Base-by-base conservation (phyloP, 805 yeast genomes). In the Yarrowia hollandica region DNA sequence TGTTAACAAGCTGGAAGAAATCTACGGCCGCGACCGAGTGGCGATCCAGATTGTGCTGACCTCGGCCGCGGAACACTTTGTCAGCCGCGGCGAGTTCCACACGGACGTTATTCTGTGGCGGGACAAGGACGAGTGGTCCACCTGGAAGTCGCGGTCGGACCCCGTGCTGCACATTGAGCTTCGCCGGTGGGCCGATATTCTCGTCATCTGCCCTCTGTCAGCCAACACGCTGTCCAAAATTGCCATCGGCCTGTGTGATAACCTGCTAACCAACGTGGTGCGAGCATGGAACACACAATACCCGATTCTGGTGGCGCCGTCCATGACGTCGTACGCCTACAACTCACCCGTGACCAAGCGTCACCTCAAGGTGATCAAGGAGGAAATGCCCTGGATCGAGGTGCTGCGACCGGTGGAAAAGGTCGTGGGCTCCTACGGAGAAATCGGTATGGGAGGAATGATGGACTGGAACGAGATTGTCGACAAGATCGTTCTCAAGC, bases 381-480 rank as follows among this genome's bases (percentile, higher is more conserved):
- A 90, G 63, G 96, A 90, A 64, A 91, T 94, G 94, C 89, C 92
- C 31, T 92, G 95, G 92, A 85, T 92, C 63, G 96, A 90, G 64
- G 83, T 92, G n/a, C 78, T 94, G 68, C 86, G 85, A 70, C 99
- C 99, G 0, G 90, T 90, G 21, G 99, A 92, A 71, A 92, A 92
- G 72, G 96, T 92, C 5, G 83, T 87, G 68, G 90, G 96, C 60
- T 81, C 89, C 38, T 90, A 91, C 74, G 98, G 99, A 62, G 98
- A 92, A 66, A 90, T 94, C 21, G 98, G 98, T n/a, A 87, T 94
- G 90, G 98, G 99, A 50, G 98, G 99, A 59, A 94, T 94, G 98
- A 86, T 91, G 85, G 98, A 94, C 66, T 90, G 95, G 83, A 87
- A 89, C 70, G 97, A 91, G 70, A 86, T 94, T 66, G 96, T 90